These are phyloP conservation scores for Akanthomyces uredinophilus DNA, from an alignment of 2,329 filamentous ascomycete genomes.

Conservation along the genomic window DNA sequence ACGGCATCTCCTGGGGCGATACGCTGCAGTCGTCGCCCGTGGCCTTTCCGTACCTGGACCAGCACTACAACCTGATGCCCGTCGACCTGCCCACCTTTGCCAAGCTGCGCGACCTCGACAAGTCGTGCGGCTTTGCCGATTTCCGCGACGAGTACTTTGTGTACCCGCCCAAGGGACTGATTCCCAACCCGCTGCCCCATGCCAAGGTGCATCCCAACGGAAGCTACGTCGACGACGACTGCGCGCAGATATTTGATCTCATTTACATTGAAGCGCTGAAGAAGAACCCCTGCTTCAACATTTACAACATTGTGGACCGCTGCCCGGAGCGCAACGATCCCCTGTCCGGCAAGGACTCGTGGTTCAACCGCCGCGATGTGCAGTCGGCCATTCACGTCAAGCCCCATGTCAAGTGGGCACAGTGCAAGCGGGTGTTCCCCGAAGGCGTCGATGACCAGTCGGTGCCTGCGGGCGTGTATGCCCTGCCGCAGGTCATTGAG, in stretches of 20 bases:
- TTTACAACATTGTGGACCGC: slow-evolving; percentile 67
- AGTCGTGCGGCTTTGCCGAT: slow-evolving; percentile 57
- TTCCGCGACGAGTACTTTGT: slow-evolving; percentile 57
- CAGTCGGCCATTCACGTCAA: slow-evolving; percentile 64
- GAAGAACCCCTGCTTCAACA: slow-evolving; percentile 73
- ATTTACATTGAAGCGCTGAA: slow-evolving; percentile 48
- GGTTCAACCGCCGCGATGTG: slow-evolving; percentile 67
- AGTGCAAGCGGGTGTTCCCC: slow-evolving; percentile 43
- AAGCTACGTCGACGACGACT: slow-evolving; percentile 39
- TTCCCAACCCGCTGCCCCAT: slow-evolving; percentile 47
- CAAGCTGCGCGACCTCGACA: slow-evolving; percentile 45
- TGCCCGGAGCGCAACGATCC: slow-evolving; percentile 68
- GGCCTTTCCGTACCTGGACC: slow-evolving; percentile 54
- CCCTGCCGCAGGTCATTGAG: slow-evolving; percentile 67
- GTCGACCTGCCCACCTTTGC: slow-evolving; percentile 56
- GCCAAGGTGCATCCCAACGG: slow-evolving; percentile 26
- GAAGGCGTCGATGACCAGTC: slow-evolving; percentile 44
- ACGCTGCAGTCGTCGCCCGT: slow-evolving; percentile 41
- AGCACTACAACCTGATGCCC: slow-evolving; percentile 55
- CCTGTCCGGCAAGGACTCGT: slow-evolving; percentile 65
- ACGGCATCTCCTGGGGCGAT: slow-evolving; percentile 57
- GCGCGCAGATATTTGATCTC: slow-evolving; percentile 49
- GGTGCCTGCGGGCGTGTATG: slow-evolving; percentile 38
- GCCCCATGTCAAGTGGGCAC: slow-evolving; percentile 41
- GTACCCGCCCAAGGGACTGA: slow-evolving; percentile 61